Conservation (phyloP, 441 rosid species). For the Eruca vesicaria region DNA sequence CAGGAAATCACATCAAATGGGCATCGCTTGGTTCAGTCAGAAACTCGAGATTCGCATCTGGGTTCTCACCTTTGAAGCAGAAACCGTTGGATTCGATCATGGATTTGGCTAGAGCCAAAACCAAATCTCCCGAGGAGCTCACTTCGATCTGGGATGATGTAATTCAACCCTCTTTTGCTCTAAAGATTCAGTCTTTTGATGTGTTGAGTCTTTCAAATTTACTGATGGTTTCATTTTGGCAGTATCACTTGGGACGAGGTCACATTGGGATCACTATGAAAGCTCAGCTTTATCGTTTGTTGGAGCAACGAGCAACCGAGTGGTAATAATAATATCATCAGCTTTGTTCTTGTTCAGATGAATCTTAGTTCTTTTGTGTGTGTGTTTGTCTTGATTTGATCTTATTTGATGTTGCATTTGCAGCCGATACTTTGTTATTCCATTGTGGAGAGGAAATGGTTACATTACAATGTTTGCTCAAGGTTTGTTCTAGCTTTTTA, state of each 20-base stretch:
- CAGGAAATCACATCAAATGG: constrained; percentile 52
- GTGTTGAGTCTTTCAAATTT: constrained; percentile 7
- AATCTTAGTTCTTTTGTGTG: neutral
- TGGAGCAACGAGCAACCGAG: constrained; percentile 76
- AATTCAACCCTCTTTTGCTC: constrained; percentile 16
- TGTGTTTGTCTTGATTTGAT: constrained; percentile 5
- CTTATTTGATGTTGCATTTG: constrained; percentile 21
- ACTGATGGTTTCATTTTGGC: constrained; percentile 12
- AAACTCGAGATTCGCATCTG: constrained; percentile 71
- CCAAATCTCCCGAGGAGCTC: constrained; percentile 68
- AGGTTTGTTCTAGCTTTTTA: constrained; percentile 9
- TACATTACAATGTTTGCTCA: constrained; percentile 88
- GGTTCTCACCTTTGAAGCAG: constrained; percentile 74
- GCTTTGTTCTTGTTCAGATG: neutral
- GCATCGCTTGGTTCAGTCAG: constrained; percentile 63
- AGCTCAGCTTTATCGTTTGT: constrained; percentile 63
- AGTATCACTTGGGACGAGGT: constrained; percentile 97
- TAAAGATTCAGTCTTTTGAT: neutral
- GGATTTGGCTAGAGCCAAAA: constrained; percentile 69
- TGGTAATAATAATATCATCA: constrained; percentile 48
- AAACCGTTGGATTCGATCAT: constrained; percentile 85
- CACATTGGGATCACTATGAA: constrained; percentile 80
- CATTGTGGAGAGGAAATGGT: constrained; percentile 85
- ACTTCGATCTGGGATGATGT: constrained; percentile 90
- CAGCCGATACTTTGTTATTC: constrained; percentile 88